Evolutionary conservation across 139 green algal species (phyloP).

Genomic region (Chlamydomonas sphaeroides): DNA sequence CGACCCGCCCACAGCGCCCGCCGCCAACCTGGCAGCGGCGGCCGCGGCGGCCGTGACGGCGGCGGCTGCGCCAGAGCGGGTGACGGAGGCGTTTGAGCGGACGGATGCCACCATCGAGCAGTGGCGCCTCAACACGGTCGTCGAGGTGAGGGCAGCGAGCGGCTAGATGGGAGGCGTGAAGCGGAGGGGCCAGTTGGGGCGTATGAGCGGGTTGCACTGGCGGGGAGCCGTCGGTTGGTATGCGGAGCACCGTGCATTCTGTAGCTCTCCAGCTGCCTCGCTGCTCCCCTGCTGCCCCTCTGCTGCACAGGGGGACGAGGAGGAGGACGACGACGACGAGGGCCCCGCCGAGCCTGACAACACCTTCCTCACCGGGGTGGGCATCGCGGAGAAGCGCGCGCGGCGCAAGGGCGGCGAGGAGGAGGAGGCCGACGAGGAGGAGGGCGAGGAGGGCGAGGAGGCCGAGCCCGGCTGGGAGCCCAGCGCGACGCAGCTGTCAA

Average conservation of each 20-base stretch:
- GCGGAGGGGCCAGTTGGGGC: neutral
- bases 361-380: constrained; percentile 63
- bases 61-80: constrained; percentile 28
- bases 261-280: no score
- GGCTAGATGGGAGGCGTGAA: no score
- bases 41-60: constrained; percentile 20
- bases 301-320: constrained; percentile 67
- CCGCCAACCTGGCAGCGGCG: constrained; percentile 26
- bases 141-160: constrained; percentile 49
- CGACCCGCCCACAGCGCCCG: constrained; percentile 7
- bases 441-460: neutral
- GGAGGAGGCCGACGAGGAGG: neutral
- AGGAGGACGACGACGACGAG: constrained; percentile 72
- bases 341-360: constrained; percentile 5
- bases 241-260: no score
- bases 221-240: neutral
- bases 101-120: constrained; percentile 51
- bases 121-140: constrained; percentile 60
- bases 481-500: no score
- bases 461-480: neutral
- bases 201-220: no score
- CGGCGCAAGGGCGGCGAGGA: neutral
- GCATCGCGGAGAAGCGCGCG: constrained; percentile 12
- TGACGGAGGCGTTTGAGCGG: constrained; percentile 51
- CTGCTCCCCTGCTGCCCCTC: no score